Evolutionary conservation across 306 rosid genomes (phyloP).

Genomic region (Dalbergia cochinchinensis): DNA sequence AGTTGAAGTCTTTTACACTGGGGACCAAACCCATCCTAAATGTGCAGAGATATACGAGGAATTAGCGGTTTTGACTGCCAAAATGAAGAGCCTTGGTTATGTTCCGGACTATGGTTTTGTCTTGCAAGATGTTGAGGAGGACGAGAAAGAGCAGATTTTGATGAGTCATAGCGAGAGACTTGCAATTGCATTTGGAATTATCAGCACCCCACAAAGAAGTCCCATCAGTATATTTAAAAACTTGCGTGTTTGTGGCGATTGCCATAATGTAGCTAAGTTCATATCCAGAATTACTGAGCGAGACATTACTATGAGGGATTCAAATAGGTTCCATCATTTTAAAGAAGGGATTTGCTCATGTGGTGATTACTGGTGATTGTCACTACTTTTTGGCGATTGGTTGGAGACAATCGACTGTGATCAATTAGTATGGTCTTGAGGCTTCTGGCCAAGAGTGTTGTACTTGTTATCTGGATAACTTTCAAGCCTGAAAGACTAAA

Average conservation of each 20-base stretch:
- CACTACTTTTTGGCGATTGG: slow-evolving; percentile 7
- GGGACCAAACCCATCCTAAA: slow-evolving; percentile 61
- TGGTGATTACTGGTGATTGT: slow-evolving; percentile 52
- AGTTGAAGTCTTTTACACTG: slow-evolving; percentile 60
- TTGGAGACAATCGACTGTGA: no score
- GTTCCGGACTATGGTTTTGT: slow-evolving; percentile 63
- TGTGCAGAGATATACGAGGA: slow-evolving; percentile 51
- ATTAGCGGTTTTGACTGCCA: slow-evolving; percentile 51
- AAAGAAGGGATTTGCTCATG: slow-evolving; percentile 56
- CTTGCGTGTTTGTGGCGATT: slow-evolving; percentile 57
- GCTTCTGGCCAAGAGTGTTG: no score
- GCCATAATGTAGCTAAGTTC: slow-evolving; percentile 52
- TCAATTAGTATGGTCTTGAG: no score
- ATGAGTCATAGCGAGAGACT: slow-evolving; percentile 59
- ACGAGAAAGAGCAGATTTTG: slow-evolving; percentile 62
- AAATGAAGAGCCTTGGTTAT: slow-evolving; percentile 60
- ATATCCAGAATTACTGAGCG: slow-evolving; percentile 54
- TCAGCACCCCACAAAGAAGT: slow-evolving; percentile 56
- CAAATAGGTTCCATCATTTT: slow-evolving; percentile 56
- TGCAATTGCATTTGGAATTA: slow-evolving; percentile 61
- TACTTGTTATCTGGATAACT: no score
- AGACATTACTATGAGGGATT: slow-evolving; percentile 53
- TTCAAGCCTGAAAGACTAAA: no score
- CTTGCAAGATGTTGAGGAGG: slow-evolving; percentile 61
- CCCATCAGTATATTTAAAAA: slow-evolving; percentile 54